Evolutionary conservation across 352 stramenopile genomes (phyloP).

Genomic region (Elongisporangium undulatum): DNA sequence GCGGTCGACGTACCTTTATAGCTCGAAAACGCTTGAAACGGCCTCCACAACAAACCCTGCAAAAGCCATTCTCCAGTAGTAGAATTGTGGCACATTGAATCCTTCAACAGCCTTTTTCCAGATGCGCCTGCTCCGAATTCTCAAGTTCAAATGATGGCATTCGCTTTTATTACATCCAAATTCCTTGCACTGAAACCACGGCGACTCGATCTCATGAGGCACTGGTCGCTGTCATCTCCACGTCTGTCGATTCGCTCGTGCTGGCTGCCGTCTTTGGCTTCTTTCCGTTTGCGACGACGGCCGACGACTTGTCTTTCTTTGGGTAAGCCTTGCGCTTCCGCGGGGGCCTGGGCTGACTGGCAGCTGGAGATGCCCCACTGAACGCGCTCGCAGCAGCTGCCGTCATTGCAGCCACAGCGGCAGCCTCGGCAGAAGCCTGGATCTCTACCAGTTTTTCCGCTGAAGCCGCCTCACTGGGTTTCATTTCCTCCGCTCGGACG

Average conservation of each 20-base stretch:
- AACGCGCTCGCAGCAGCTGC: slow-evolving; percentile 19
- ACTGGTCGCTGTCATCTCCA: neutral
- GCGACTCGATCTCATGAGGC: neutral
- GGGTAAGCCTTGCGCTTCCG: slow-evolving; percentile 70
- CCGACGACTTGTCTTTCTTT: slow-evolving; percentile 48
- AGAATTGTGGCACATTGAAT: too few relatives aligned
- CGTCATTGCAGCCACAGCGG: slow-evolving; percentile 22
- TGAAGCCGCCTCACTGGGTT: slow-evolving; percentile 20
- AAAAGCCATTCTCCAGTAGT: too few relatives aligned
- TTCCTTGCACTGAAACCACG: too few relatives aligned
- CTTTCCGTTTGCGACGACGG: slow-evolving; percentile 27
- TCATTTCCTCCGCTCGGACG: slow-evolving; percentile 10
- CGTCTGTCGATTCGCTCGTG: neutral
- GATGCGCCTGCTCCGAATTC: neutral
- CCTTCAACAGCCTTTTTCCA: too few relatives aligned
- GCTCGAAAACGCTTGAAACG: neutral
- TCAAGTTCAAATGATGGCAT: neutral
- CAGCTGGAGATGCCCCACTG: slow-evolving; percentile 2
- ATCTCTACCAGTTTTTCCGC: slow-evolving; percentile 27
- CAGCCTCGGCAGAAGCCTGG: slow-evolving; percentile 21
- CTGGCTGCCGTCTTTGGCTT: slow-evolving; percentile 33
- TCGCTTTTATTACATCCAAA: neutral
- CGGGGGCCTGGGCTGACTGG: slow-evolving; percentile 20
- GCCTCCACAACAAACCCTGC: neutral
- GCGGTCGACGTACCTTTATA: neutral